Evolutionary conservation across 768 basidiomycete genomes (phyloP).

Genomic region (Hygrophorus russula): DNA sequence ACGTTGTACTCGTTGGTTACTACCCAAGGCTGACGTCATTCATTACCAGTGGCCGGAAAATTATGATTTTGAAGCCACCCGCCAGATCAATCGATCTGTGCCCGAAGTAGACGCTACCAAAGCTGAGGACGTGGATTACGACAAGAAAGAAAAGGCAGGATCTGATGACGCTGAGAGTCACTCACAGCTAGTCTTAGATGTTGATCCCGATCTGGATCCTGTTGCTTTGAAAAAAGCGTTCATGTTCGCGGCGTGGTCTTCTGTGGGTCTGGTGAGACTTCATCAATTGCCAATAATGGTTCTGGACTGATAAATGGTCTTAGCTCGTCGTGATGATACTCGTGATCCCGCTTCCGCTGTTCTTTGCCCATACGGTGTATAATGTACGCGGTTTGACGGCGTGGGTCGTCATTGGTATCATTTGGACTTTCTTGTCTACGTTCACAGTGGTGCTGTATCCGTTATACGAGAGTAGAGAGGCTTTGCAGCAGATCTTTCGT

Average conservation of each 20-base stretch:
- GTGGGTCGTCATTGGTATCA: constrained; percentile 75
- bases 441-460: constrained; percentile 77
- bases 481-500: constrained; percentile 42
- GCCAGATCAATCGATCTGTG: constrained; percentile 52
- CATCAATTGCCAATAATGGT: background rate
- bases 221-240: constrained; percentile 62
- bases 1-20: constrained; percentile 13
- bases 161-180: constrained; percentile 13
- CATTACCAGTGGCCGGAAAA: constrained; percentile 58
- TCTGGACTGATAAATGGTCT: background rate
- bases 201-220: constrained; percentile 53
- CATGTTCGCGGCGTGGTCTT: constrained; percentile 70
- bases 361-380: constrained; percentile 71
- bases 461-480: constrained; percentile 70
- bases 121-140: constrained; percentile 19
- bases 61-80: constrained; percentile 72
- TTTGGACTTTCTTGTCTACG: constrained; percentile 75
- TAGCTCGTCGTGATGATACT: constrained; percentile 57
- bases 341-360: constrained; percentile 76
- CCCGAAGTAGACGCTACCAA: background rate
- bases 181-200: constrained; percentile 24
- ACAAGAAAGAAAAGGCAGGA: constrained; percentile 28
- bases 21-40: background rate
- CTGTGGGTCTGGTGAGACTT: constrained; percentile 45
- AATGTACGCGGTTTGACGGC: constrained; percentile 51